Base-by-base conservation (phyloP, 2,329 filamentous ascomycete genomes). In the Aspergillus versicolor region DNA sequence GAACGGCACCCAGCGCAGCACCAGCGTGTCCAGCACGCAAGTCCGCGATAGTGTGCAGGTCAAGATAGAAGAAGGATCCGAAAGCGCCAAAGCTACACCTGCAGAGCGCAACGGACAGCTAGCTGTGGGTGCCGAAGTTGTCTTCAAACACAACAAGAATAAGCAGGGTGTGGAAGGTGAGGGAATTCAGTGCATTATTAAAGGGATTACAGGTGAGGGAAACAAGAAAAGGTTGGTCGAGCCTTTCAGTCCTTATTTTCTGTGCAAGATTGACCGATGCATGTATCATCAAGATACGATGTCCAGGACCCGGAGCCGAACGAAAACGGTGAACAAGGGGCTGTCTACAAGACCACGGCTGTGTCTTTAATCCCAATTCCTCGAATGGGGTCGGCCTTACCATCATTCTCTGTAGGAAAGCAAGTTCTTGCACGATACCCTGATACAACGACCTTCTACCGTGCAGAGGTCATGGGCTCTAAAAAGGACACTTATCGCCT, bases 391-490 rank as follows among this genome's bases (percentile, higher is more conserved):
- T 77, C 88, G 15, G 75, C 81, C 4, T 80, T 88, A 41, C 82
- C 88, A 57, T 84, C 88, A 37, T 85, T 83, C 63, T 67, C 80
- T 7, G 75, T 83, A 40, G 88, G 89, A 44, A 90, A 88, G 69
- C 84, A 86, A 45, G 90, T 93, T 8, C 78, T 93, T 56, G 90
- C 90, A 0, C 78, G 91, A 57, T 94, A 94, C 67, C 90, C 90
- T 0, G 87, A 91, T 65, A 93, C 90, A 1, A 92, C 90, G 1
- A 92, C 89, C 0, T 93, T 94, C 66, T 94, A 94, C 72, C 87
- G 89, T 70, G 90, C 90, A 1, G 89, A 92, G 64, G 90, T 93
- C 8, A 88, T 90, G 75, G 87, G 87, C 37, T 84, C 79, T 79
- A 87, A 76, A 66, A 81, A 79, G 61, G 77, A 79, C 45, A 71